Base-by-base conservation (phyloP, 352 stramenopile species). In the Phytophthora cryptogea region DNA sequence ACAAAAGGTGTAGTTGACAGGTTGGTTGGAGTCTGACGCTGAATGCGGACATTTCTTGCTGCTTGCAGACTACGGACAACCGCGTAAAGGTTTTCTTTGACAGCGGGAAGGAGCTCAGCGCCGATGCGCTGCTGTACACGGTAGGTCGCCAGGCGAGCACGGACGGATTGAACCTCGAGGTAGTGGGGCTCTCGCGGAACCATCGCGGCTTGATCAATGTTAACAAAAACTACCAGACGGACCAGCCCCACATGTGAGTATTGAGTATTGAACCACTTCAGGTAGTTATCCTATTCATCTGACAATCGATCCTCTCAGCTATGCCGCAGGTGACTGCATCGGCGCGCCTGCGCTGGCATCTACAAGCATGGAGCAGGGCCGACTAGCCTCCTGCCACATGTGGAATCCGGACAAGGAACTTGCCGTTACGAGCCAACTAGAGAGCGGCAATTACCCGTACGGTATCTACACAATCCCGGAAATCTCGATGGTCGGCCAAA, bases 391-490 rank as follows among this genome's bases (percentile, higher is more conserved):
- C 26, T 89, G 80, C 60, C 87, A 95, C 66, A 97, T 97, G 89
- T 96, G 86, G 76, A 71, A 84, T 11, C 65, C 69, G 8, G 39
- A 76, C 26, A 69, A 77, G 14, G 71, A 93, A 51, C 70, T 74
- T 11, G 59, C 84, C 13, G 56, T 55, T 5, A 89, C 82, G 35
- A 90, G 82, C 39, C 80, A 91, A 62, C 66, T 91, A 27, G 78
- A 89, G 58, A 89, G 58, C 49, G 85, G 81, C 44, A 90, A 89
- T 54, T 97, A 95, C 50, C 89, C 89, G 39, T 97, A 95, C 63
- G 89, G 89, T 48, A 97, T 97, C 63, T 97, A 97, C 72, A 97
- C 89, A 32, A 94, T 97, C 40, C 89, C 89, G 1, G 89, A 96
- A 58, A 96, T 97, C 54, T 94, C 81, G 37, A 97, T 97, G 89